Conservation (phyloP, 352 stramenopile species). For the Phytophthora capsici region DNA sequence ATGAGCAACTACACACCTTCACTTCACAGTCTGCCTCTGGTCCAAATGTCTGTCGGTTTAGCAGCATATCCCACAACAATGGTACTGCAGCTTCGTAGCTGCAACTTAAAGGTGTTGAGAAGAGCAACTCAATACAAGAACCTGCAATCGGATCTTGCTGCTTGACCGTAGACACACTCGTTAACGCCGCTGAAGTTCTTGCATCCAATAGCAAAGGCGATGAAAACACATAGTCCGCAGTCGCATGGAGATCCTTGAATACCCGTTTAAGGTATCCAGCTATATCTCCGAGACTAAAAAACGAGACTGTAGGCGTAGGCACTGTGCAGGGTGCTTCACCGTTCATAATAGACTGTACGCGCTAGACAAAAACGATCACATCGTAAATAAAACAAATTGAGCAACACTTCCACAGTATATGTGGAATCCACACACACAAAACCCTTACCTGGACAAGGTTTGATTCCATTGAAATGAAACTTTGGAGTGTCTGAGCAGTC, state of each 20-base stretch:
- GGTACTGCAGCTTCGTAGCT: not conserved
- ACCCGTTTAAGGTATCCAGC: not conserved
- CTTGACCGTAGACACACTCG: not conserved
- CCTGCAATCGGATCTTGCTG: not conserved
- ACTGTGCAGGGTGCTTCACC: not conserved
- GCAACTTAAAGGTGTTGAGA: not conserved
- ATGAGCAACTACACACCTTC: not conserved
- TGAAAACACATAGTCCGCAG: not conserved
- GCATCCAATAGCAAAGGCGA: not conserved
- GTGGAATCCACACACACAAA: too few species aligned
- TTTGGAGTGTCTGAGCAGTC: not conserved
- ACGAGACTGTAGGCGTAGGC: not conserved
- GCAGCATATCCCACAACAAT: not conserved
- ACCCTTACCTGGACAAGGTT: not conserved
- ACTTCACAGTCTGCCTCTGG: not conserved
- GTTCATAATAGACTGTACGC: not conserved
- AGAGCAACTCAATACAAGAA: not conserved
- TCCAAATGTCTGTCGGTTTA: not conserved
- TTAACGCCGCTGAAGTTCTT: not conserved
- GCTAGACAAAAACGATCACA: not conserved
- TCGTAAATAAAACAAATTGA: too few species aligned
- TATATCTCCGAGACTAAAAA: not conserved
- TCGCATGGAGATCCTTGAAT: not conserved
- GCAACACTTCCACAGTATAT: too few species aligned
- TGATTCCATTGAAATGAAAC: not conserved